Evolutionary conservation across 306 rosid genomes (phyloP).

Genomic region (Prosopis cineraria): DNA sequence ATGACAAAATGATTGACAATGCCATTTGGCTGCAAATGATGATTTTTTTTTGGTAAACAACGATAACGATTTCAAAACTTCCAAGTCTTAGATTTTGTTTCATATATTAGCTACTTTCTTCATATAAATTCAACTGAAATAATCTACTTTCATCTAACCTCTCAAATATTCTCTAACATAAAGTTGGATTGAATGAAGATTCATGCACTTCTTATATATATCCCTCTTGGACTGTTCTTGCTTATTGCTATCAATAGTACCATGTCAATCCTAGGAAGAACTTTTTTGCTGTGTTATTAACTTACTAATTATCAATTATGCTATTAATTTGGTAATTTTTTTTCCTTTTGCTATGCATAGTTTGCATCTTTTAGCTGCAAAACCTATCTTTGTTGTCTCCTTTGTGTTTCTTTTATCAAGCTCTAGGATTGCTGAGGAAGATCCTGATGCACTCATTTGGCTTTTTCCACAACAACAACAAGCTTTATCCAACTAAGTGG

Average conservation of each 20-base stretch:
- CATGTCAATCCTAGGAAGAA: background rate
- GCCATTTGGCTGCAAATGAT: no score
- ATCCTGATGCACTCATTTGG: background rate
- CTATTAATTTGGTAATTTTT: background rate
- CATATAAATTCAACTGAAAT: background rate
- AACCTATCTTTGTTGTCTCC: background rate
- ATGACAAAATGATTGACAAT: background rate
- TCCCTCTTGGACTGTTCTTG: background rate
- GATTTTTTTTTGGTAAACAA: background rate
- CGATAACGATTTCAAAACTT: background rate
- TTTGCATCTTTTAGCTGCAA: background rate
- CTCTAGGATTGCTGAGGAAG: background rate
- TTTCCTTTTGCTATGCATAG: background rate
- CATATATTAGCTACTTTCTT: background rate
- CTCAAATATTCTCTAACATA: background rate
- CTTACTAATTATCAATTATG: background rate
- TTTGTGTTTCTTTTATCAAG: background rate
- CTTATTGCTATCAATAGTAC: background rate
- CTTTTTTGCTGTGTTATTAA: background rate
- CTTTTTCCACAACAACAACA: background rate
- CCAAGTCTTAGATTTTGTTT: background rate
- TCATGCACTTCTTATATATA: background rate
- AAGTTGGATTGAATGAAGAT: background rate
- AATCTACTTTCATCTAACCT: background rate
- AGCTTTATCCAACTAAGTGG: background rate